A percentile compares a stretch with the other conserved stretches of the same genome.
phyloP scores from a whole-genome alignment of 768 basidiomycete species.

The Lyophyllum decastes region DNA sequence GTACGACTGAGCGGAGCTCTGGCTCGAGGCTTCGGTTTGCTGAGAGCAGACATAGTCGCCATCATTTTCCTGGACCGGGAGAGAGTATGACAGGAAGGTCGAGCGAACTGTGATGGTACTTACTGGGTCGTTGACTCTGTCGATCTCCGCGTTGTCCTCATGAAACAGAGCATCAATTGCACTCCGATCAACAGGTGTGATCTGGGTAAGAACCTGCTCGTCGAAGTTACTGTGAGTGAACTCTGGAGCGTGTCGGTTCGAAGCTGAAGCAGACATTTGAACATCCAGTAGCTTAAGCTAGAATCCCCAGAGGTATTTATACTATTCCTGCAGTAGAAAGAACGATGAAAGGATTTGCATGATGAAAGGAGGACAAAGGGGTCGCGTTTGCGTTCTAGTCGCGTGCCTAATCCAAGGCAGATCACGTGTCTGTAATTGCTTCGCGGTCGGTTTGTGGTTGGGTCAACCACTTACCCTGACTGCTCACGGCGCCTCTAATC shows the following conservation, averaged over 20 bases:
- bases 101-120: neutral
- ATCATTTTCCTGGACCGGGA: neutral
- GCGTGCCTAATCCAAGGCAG: neutral
- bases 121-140: neutral
- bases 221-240: neutral
- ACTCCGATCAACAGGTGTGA: neutral
- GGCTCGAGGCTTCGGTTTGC: neutral
- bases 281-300: too few relatives aligned
- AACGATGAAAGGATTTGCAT: too few relatives aligned
- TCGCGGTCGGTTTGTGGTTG: conserved; percentile 3
- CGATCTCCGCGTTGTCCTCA: neutral
- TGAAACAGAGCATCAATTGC: neutral
- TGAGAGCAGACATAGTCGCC: conserved; percentile 6
- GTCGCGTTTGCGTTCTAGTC: neutral
- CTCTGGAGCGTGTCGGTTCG: too few relatives aligned
- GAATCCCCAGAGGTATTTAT: too few relatives aligned
- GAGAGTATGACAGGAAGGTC: neutral
- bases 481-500: neutral
- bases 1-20: neutral
- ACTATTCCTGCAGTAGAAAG: too few relatives aligned
- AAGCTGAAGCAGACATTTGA: too few relatives aligned
- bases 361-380: too few relatives aligned
- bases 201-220: neutral
- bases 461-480: neutral
- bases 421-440: conserved; percentile 20